Base-by-base conservation (phyloP, 2,329 filamentous ascomycete genomes). In the Paecilomyces formosus region DNA sequence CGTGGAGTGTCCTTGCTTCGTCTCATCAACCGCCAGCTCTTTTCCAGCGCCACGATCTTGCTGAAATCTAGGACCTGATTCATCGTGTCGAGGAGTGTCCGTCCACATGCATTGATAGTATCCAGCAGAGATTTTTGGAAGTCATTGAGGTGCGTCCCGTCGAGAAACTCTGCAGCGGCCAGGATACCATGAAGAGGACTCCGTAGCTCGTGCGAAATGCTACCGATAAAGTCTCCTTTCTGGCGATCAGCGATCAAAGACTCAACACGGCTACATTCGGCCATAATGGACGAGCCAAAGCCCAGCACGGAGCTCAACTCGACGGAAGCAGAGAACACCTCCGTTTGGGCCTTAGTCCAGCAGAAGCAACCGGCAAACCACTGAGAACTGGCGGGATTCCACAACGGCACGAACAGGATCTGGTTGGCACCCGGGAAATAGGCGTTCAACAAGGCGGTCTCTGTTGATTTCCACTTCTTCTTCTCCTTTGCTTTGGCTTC, bases 361-460 rank as follows among this genome's bases (percentile, higher is more conserved):
- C 75, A 79, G 57, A 75, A 78, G 64, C 72, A 77, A 55, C 70
- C 80, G 18, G 70, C 74, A 61, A 79, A 72, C 78, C 79, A 77
- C 62, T 81, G 69, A 51, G 77, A 74, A 21, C 72, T 74, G 12
- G 75, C 75, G 15, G 77, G 74, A 63, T 82, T 81, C 77, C 79
- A 82, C 0, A 82, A 63, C 0, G 81, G 80, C 5, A 82, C 68
- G 58, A 82, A 82, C 3, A 81, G 72, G 4, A 83, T 69, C 54
- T 79, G 79, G 0, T 74, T 70, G 1, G 78, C 77, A 22, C 71
- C 72, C 0, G 79, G 79, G 53, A 83, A 81, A 57, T 77, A 75
- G 21, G 71, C 68, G 26, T 75, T 74, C 8, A 81, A 66, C 52
- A 75, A 63, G 5, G 67, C 64, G 54, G 74, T 75, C 65, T 79